Evolutionary conservation across 768 basidiomycete genomes (phyloP).

Genomic region (Flagelloscypha sp.): DNA sequence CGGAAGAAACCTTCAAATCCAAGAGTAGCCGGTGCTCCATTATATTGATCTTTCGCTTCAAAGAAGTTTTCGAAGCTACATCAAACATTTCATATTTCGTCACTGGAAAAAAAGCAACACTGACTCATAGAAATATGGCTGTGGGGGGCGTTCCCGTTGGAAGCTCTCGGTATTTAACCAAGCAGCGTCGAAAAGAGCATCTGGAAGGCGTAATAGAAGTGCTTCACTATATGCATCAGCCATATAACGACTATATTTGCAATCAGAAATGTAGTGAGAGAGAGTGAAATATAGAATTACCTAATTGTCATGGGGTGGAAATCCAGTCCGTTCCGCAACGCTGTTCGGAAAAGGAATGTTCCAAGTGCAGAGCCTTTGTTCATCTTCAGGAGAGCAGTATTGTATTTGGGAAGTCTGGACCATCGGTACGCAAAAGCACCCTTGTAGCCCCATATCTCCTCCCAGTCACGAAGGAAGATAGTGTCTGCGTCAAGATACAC

Average conservation of each 20-base stretch:
- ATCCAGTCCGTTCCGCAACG: constrained; percentile 83
- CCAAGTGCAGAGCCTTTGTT: constrained; percentile 85
- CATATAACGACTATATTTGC: too few species aligned
- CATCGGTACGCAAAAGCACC: constrained; percentile 94
- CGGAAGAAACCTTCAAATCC: constrained; percentile 91
- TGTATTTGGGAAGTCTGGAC: constrained; percentile 88
- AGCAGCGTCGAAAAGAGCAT: constrained; percentile 89
- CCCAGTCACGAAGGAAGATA: constrained; percentile 89
- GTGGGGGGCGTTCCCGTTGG: constrained; percentile 85
- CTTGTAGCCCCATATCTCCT: constrained; percentile 92
- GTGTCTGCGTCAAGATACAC: constrained; percentile 94
- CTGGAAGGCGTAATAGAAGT: constrained; percentile 72
- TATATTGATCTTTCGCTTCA: constrained; percentile 57
- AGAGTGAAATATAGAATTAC: too few species aligned
- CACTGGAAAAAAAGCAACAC: constrained; percentile 13
- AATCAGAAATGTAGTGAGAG: too few species aligned
- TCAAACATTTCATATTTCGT: constrained; percentile 1
- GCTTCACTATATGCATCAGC: constrained; percentile 75
- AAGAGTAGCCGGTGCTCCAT: constrained; percentile 72
- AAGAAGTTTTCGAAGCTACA: constrained; percentile 80
- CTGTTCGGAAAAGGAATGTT: constrained; percentile 86
- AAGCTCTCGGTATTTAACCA: constrained; percentile 90
- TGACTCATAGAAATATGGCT: constrained; percentile 84
- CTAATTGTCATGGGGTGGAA: constrained; percentile 94
- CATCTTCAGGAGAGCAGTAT: constrained; percentile 87